These are phyloP conservation scores for Excoecaria cochinchinensis DNA, from an alignment of 345 rosid genomes.

Conservation along the genomic window DNA sequence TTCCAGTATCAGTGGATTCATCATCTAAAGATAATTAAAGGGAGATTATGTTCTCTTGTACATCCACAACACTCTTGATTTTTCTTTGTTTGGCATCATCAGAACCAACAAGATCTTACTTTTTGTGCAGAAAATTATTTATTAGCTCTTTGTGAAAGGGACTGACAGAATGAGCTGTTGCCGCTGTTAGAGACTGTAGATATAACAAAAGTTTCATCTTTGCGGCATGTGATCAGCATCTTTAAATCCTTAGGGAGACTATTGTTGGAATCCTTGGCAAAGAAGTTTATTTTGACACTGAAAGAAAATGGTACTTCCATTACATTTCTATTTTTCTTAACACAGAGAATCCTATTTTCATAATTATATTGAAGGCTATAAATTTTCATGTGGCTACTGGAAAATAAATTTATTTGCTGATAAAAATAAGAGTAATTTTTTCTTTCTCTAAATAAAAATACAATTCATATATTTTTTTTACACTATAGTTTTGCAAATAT, in stretches of 20 bases:
- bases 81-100: not conserved
- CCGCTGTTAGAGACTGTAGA: conserved; percentile 58
- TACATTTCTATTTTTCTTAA: conserved; percentile 4
- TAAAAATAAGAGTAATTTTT: not conserved
- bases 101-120: conserved; percentile 1
- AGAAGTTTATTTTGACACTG: conserved; percentile 50
- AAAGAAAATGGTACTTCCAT: conserved; percentile 48
- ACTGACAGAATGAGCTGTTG: conserved; percentile 48
- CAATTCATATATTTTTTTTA: not conserved
- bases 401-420: not conserved
- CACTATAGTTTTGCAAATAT: not conserved
- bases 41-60: not conserved
- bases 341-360: not conserved
- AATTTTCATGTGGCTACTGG: not conserved
- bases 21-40: not conserved
- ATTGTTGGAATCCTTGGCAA: conserved; percentile 48
- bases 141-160: conserved; percentile 65
- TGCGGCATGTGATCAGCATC: conserved; percentile 35
- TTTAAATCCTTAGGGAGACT: conserved; percentile 66
- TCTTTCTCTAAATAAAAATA: too few relatives aligned
- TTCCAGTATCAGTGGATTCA: not conserved
- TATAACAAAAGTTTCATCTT: conserved; percentile 49
- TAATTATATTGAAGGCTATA: conserved; percentile 1
- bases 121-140: conserved; percentile 65
- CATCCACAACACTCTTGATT: not conserved